Evolutionary conservation across 208 protist genomes (phyloP), one percentile per base, ranked within the genome.

Genomic region (Zelonia costaricensis): DNA sequence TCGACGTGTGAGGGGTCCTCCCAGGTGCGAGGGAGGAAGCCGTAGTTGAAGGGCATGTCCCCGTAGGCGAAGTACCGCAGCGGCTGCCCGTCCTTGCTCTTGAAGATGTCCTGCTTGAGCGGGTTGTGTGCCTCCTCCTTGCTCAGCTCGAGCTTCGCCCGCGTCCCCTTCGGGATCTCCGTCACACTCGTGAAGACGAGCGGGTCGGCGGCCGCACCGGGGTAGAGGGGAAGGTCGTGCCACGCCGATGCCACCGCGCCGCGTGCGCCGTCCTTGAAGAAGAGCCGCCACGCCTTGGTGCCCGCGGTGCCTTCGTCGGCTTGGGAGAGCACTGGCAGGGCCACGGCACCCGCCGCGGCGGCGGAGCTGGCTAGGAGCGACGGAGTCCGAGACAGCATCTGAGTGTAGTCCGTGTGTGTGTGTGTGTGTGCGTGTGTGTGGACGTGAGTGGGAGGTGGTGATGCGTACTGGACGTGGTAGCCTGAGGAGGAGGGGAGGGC

Each of bases 1-100:
- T 92, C 79, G 7, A 38, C 58, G 59, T 65, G 59, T 43, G 10
- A 22, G 16, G 86, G 80, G 47, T 92, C 75, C 71, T 98, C 95
- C 91, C 91, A 98, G 22, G 95, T 98, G 35, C 88, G 91, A n/a
- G 97, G 97, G 15, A 98, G 73, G 42, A 94, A 94, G 33, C 97
- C 97, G 75, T 98, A 98, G 73, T 98, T 97, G 55, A 97, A 98
- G 6, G 95, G 87, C 51, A 95, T 82, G 67, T 97, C 91, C 10
- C 83, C 86, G 66, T 93, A 95, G 9, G 51, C 62, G 52, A 93
- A 93, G 62, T 73, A 93, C 31, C 90, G 84, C 62, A 95, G 77
- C n/a, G 82, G 82, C 58, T 80, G 60, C 10, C 71, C 75, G 8
- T 65, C 57, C 54, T 78, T 61, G 62, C 87, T 82, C 22, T 70